Evolutionary conservation across 1,284 basidiomycete genomes (phyloP).

Genomic region (Cutaneotrichosporon sp.): DNA sequence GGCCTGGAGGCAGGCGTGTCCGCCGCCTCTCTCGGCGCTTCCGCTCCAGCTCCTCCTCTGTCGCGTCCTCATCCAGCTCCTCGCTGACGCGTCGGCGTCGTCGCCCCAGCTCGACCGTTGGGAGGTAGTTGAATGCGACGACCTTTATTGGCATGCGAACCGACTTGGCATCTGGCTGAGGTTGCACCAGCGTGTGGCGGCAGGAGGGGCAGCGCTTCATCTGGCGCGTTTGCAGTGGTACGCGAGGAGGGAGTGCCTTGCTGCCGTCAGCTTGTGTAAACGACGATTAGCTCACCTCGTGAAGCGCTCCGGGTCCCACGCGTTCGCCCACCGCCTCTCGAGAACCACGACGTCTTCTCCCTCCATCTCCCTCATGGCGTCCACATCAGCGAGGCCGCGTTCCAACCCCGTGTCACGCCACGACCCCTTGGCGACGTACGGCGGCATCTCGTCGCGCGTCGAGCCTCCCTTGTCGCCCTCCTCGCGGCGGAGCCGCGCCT

Average conservation of each 20-base stretch:
- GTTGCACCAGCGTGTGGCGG: slow-evolving; percentile 95
- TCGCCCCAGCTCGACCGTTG: slow-evolving; percentile 72
- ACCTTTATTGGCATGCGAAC: slow-evolving; percentile 96
- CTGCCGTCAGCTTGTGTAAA: slow-evolving; percentile 17
- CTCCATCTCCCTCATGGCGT: slow-evolving; percentile 62
- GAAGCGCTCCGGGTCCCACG: slow-evolving; percentile 71
- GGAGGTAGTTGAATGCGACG: slow-evolving; percentile 90
- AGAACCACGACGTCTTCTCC: slow-evolving; percentile 66
- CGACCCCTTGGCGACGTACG: slow-evolving; percentile 38
- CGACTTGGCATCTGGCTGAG: slow-evolving; percentile 96
- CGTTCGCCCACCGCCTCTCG: slow-evolving; percentile 76
- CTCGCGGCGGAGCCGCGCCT: slow-evolving; percentile 5
- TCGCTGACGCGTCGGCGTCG: slow-evolving; percentile 29
- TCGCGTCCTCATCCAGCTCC: slow-evolving; percentile 6
- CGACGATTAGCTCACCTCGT: slow-evolving; percentile 60
- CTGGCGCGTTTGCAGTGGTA: slow-evolving; percentile 87
- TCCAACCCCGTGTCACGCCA: slow-evolving; percentile 37
- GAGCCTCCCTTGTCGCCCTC: slow-evolving; percentile 9
- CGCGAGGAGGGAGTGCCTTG: slow-evolving; percentile 68
- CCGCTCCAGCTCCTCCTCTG: slow-evolving; percentile 17
- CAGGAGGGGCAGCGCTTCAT: slow-evolving; percentile 89
- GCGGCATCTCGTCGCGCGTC: slow-evolving; percentile 45
- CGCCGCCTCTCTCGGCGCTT: slow-evolving; percentile 8
- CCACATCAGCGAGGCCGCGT: slow-evolving; percentile 35
- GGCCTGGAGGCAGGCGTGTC: background rate